A percentile compares a stretch with the other conserved stretches of the same genome.
These are phyloP conservation scores for Psidium guajava DNA, from an alignment of 345 rosid genomes.

Conservation along the genomic window DNA sequence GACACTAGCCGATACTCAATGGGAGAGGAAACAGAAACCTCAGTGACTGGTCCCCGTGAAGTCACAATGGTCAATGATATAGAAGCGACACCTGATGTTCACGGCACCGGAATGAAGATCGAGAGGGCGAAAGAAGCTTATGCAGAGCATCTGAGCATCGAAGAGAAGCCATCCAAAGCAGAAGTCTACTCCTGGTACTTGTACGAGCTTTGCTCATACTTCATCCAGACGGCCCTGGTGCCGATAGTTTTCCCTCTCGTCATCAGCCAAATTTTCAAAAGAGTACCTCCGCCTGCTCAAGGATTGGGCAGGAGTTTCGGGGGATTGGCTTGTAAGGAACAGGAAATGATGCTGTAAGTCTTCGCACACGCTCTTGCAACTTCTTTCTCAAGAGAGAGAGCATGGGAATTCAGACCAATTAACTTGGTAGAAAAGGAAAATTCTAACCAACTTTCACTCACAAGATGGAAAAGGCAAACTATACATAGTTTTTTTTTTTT, in stretches of 20 bases:
- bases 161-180: constrained; percentile 14
- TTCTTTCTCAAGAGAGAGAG: neutral
- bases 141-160: neutral
- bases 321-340: constrained; percentile 15
- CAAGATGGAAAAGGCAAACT: neutral
- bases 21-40: neutral
- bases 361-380: neutral
- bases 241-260: constrained; percentile 47
- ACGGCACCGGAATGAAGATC: constrained; percentile 4
- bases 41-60: neutral
- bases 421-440: neutral
- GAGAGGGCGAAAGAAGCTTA: constrained; percentile 10
- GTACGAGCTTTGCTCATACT: constrained; percentile 39
- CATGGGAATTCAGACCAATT: neutral
- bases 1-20: neutral
- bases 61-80: neutral
- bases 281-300: neutral
- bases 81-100: constrained; percentile 1
- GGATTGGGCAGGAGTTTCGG: constrained; percentile 1
- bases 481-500: neutral
- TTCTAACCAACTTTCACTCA: neutral
- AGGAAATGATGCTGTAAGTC: constrained; percentile 32
- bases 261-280: constrained; percentile 18
- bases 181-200: constrained; percentile 43
- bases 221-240: constrained; percentile 23